Evolutionary conservation across 169 alveolate species (phyloP), one percentile per base, ranked within the genome.

Genomic region (Eimeria nieschulzi): DNA sequence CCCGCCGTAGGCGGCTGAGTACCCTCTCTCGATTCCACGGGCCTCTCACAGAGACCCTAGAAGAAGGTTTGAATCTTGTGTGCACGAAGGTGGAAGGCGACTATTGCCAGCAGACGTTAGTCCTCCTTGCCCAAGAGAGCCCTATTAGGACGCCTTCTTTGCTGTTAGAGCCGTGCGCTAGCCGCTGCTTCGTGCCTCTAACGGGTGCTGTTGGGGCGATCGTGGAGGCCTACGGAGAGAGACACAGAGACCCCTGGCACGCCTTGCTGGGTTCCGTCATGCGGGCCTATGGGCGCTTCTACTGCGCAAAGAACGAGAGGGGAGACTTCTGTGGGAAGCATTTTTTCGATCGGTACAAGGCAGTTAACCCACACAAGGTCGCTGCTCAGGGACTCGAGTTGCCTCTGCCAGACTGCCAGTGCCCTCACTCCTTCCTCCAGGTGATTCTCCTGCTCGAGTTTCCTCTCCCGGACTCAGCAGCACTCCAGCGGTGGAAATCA

Each of bases 21-120:
- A 85, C 83, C 39, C 55, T 80, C 25, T 54, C 90, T 12, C 79
- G 84, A 33, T 94, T 94, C 79, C 94, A 91, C 19, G 94, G 92
- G 61, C 86, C 94, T 46, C 82, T 94, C 26, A 94, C 91, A 26
- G 96, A 94, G 70, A 83, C 95, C 13, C 88, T 86, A 13, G 95
- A 94, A 71, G 94, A 87, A 39, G 84, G 93, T 76, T 70, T 94
- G 0, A 83, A 94, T 55, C 72, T 94, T 61, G 85, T 93, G 92
- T 94, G 96, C 91, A 93, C 94, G 0, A 64, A 88, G 61, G 93
- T 92, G 10, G 92, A 84, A 54, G 94, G 94, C 39, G 92, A 91
- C 80, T 93, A 76, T 73, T 94, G 96, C 76, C 96, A 94, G 87
- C 95, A 94, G 75, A 93, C 96, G 19, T 88, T 94, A 8, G 92